phyloP scores from a whole-genome alignment of 2,329 filamentous ascomycete genomes.

The Pseudogymnoascus sp. region DNA sequence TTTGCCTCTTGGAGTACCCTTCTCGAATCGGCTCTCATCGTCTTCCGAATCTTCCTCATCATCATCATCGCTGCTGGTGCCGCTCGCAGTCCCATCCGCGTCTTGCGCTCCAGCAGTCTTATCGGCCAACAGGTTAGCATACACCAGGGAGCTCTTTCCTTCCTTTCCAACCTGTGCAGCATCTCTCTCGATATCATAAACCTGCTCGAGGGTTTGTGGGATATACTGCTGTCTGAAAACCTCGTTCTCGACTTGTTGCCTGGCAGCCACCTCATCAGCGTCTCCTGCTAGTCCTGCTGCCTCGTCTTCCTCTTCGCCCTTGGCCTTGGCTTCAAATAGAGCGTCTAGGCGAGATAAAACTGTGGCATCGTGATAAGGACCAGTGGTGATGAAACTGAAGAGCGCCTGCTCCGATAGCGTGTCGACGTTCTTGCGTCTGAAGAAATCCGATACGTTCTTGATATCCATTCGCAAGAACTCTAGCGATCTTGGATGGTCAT shows the following conservation, averaged over 20 bases:
- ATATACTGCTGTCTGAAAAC: conserved; percentile 97
- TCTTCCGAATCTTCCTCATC: conserved; percentile 35
- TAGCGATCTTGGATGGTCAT: conserved; percentile 83
- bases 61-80: conserved; percentile 29
- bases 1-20: conserved; percentile 67
- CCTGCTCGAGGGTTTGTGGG: conserved; percentile 87
- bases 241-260: conserved; percentile 72
- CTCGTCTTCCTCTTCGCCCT: conserved; percentile 48
- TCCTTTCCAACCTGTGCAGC: conserved; percentile 68
- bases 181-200: conserved; percentile 92
- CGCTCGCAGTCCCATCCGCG: conserved; percentile 34
- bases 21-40: conserved; percentile 50
- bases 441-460: conserved; percentile 93
- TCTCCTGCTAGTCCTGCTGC: conserved; percentile 41
- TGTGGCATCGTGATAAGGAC: conserved; percentile 50
- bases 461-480: conserved; percentile 98
- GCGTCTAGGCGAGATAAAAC: conserved; percentile 56
- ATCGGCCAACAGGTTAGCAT: conserved; percentile 73
- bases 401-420: conserved; percentile 68
- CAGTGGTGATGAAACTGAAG: conserved; percentile 74
- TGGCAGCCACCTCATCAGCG: conserved; percentile 43
- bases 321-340: conserved; percentile 51
- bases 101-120: conserved; percentile 41
- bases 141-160: conserved; percentile 69
- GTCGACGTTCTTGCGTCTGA: conserved; percentile 75